Evolutionary conservation across 1,284 basidiomycete genomes (phyloP), one percentile per base, ranked within the genome.

Genomic region (Heliocybe sulcata): DNA sequence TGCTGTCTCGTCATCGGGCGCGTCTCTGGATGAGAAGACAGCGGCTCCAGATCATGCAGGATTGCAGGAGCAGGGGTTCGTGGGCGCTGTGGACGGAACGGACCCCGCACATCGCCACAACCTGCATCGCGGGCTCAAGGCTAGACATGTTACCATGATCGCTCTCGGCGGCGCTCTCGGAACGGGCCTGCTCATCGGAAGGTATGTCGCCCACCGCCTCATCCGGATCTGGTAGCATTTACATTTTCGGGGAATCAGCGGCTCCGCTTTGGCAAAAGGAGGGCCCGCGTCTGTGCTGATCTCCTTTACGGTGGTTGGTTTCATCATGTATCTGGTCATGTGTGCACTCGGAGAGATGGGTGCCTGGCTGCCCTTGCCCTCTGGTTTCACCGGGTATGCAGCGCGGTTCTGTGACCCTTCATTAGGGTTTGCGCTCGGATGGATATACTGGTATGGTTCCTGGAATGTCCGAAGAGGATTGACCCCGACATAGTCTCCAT

Each of bases 101-200:
- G 12, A 38, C 45, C 29, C 25, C 45, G n/a, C 12, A 8, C 47
- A 26, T 22, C 8, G 27, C 16, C 47, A 49, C 22, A 26, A 16
- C 51, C 69, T 85, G 16, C 82, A 84, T 63, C 77, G 83, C 55
- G 80, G 77, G 11, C 74, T 88, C 55, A 83, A 85, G 61, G 79
- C 82, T 47, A 74, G 83, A 26, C 83, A 85, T 62, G 84, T 87
- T 51, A 83, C 83, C 25, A 88, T 89, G 85, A 88, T 83, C 60
- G 81, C 82, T 56, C 74, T 82, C 29, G 81, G 81, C 26, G 82
- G 83, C 55, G 80, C 82, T 20, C 75, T 84, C 8, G 82, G 82
- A 8, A 90, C 87, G 23, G 90, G 90, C 65, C 72, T 92, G 19
- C 85, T 92, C 60, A 90, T 92, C 60, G 88, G 87, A 47, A 79